phyloP scores from a whole-genome alignment of 2,329 filamentous ascomycete genomes.

The Juglanconis oblonga region DNA sequence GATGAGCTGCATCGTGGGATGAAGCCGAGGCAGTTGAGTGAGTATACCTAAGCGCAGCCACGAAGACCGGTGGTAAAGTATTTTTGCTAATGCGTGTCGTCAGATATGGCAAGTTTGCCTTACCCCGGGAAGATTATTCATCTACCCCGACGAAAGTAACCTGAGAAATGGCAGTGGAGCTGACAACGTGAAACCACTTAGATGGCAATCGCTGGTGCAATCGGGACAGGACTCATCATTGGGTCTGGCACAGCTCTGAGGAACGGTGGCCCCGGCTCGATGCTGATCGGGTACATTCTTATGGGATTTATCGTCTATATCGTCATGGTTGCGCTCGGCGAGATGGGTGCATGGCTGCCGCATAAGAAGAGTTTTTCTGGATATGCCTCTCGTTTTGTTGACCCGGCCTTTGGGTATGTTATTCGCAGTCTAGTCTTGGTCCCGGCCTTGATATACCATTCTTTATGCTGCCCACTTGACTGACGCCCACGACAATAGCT shows the following conservation, averaged over 20 bases:
- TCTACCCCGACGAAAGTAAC: background rate
- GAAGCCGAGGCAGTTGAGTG: slow-evolving; percentile 17
- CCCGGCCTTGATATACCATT: background rate
- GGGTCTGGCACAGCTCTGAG: slow-evolving; percentile 48
- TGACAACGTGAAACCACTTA: background rate
- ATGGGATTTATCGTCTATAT: slow-evolving; percentile 50
- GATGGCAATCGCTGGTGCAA: slow-evolving; percentile 18
- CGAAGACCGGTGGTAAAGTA: background rate
- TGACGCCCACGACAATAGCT: slow-evolving; percentile 20
- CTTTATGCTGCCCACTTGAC: background rate
- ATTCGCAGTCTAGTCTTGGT: background rate
- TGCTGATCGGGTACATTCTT: slow-evolving; percentile 39
- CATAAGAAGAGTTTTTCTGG: slow-evolving; percentile 61
- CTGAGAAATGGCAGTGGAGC: background rate
- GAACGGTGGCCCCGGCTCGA: slow-evolving; percentile 41
- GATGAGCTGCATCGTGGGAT: slow-evolving; percentile 16
- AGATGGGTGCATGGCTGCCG: slow-evolving; percentile 67
- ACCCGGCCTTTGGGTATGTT: slow-evolving; percentile 34
- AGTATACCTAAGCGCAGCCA: background rate
- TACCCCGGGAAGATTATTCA: background rate
- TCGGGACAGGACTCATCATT: slow-evolving; percentile 42
- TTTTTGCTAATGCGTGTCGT: background rate
- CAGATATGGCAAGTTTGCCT: slow-evolving; percentile 13
- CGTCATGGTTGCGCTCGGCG: slow-evolving; percentile 66
- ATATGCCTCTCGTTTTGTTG: slow-evolving; percentile 62